Evolutionary conservation across 148 eudicot genomes (phyloP).

Genomic region (Diospyros lotus): DNA sequence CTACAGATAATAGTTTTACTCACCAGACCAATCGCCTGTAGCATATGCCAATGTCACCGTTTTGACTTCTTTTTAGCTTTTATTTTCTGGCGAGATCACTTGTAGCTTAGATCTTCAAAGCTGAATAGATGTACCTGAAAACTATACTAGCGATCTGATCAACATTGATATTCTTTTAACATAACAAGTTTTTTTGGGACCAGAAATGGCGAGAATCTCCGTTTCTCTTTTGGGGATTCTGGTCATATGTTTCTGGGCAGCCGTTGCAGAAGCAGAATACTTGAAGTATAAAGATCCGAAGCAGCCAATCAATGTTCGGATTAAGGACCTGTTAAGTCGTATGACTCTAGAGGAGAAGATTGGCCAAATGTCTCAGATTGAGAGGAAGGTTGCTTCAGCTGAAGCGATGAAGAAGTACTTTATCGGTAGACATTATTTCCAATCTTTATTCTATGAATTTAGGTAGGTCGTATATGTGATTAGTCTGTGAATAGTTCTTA

Average conservation of each 20-base stretch:
- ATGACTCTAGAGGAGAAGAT: conserved; percentile 30
- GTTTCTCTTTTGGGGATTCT: conserved; percentile 8
- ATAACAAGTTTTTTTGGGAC: background rate
- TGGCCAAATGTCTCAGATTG: conserved; percentile 29
- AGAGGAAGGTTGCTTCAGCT: conserved; percentile 8
- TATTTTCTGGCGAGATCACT: background rate
- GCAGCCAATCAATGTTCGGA: conserved; percentile 12
- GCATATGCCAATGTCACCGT: background rate
- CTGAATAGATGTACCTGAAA: background rate
- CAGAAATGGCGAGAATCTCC: conserved; percentile 15
- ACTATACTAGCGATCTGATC: background rate
- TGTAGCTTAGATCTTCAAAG: background rate
- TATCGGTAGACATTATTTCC: conserved; percentile 13
- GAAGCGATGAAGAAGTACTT: conserved; percentile 25
- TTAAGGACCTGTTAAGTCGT: conserved; percentile 19
- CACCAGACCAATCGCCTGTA: too few relatives aligned
- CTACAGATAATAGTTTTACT: background rate
- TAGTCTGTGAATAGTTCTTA: background rate
- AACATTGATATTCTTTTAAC: background rate
- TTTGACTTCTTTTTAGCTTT: background rate
- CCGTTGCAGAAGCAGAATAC: conserved; percentile 15
- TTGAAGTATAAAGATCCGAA: conserved; percentile 26
- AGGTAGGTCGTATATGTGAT: too few relatives aligned
- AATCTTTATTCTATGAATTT: background rate
- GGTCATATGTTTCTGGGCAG: conserved; percentile 13